These are phyloP conservation scores for Cercospora nicotianae DNA, from an alignment of 2,329 filamentous ascomycete genomes.

Conservation along the genomic window DNA sequence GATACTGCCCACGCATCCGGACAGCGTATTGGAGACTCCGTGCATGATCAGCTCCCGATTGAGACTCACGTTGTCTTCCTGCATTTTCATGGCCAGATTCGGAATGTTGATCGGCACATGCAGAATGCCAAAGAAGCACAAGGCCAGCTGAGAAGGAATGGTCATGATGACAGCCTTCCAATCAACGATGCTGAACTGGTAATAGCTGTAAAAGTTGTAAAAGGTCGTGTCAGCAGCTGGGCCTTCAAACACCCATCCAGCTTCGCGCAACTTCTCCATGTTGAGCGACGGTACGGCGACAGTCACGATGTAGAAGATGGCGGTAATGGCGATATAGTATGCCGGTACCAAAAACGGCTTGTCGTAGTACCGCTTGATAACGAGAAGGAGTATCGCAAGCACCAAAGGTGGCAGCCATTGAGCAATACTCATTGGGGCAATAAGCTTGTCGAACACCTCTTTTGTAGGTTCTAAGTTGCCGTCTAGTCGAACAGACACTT, in stretches of 20 bases:
- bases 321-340: slow-evolving; percentile 78
- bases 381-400: slow-evolving; percentile 73
- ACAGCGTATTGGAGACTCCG: slow-evolving; percentile 88
- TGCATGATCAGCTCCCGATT: slow-evolving; percentile 91
- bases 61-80: slow-evolving; percentile 88
- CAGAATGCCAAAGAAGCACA: slow-evolving; percentile 95
- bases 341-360: slow-evolving; percentile 83
- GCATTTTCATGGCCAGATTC: slow-evolving; percentile 82
- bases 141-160: slow-evolving; percentile 89
- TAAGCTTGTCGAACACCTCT: slow-evolving; percentile 71
- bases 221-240: slow-evolving; percentile 85
- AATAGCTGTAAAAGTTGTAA: slow-evolving; percentile 97
- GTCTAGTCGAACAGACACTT: slow-evolving; percentile 86
- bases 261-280: slow-evolving; percentile 64
- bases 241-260: slow-evolving; percentile 89
- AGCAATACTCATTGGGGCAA: slow-evolving; percentile 69
- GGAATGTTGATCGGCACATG: slow-evolving; percentile 98
- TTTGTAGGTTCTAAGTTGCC: slow-evolving; percentile 81
- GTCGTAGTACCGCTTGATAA: slow-evolving; percentile 71
- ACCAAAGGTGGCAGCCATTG: slow-evolving; percentile 81
- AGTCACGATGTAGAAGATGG: slow-evolving; percentile 76
- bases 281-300: slow-evolving; percentile 67
- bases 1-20: slow-evolving; percentile 83
- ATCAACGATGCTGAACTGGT: slow-evolving; percentile 64
- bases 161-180: slow-evolving; percentile 82